A percentile compares a stretch with the other conserved stretches of the same genome.
These are phyloP conservation scores for Haplosporangium sp. DNA, from an alignment of 371 early-diverging fungal species.

Conservation along the genomic window DNA sequence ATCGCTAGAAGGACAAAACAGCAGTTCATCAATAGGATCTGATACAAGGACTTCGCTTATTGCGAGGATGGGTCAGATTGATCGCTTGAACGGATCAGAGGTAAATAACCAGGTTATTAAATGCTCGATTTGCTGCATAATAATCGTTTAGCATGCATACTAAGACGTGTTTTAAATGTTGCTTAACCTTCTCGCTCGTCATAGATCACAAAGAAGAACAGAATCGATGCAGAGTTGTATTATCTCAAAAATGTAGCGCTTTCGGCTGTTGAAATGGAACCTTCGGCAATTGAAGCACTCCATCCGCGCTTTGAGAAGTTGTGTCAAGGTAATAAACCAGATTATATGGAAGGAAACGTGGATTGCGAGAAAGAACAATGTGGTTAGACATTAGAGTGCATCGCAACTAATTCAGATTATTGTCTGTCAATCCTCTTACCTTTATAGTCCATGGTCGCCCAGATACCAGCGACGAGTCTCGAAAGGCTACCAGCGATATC, in stretches of 20 bases:
- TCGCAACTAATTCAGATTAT: no score
- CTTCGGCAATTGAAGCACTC: conserved; percentile 50
- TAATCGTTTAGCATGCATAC: no score
- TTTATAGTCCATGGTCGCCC: conserved; percentile 67
- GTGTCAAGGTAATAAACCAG: conserved; percentile 55
- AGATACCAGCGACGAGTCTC: conserved; percentile 46
- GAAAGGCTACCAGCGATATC: conserved; percentile 58
- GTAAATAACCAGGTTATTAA: conserved; percentile 7
- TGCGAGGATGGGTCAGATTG: conserved; percentile 27
- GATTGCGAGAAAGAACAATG: background rate
- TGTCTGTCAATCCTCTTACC: background rate
- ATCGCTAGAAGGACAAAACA: background rate
- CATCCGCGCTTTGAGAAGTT: conserved; percentile 72
- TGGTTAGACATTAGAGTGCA: no score
- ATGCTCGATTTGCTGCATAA: no score
- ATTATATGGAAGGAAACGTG: no score
- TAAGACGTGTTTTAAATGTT: no score
- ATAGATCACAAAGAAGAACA: conserved; percentile 61
- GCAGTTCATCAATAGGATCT: background rate
- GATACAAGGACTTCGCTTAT: conserved; percentile 24
- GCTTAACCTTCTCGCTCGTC: background rate
- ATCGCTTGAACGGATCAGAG: conserved; percentile 39
- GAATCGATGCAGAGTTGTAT: conserved; percentile 80
- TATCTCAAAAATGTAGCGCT: conserved; percentile 68
- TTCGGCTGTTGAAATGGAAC: conserved; percentile 56